Evolutionary conservation across 768 basidiomycete genomes (phyloP), one percentile per base, ranked within the genome.

Genomic region (Chalciporus chontae): DNA sequence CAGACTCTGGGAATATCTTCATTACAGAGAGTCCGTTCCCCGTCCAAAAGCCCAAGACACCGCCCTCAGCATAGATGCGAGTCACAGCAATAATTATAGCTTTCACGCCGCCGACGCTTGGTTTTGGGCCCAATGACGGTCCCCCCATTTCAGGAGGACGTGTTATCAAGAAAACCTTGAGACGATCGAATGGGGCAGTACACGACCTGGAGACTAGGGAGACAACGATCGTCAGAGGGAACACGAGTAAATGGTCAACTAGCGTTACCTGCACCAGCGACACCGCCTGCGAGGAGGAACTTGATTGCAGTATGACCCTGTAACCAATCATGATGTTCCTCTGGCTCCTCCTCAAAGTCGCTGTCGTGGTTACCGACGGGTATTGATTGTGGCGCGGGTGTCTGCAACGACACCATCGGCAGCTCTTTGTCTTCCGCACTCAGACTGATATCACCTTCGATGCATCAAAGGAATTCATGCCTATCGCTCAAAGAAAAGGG

Each of bases 1-100:
- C 96, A 41, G 93, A 97, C 74, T 98, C 95, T 5, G 94, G 94
- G 55, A 97, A 89, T 55, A 98, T 96, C 75, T 98, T 98, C 45
- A 83, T 79, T 23, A 97, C 88, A 42, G 94, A 97, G 47, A 99
- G 75, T 31, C 85, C 87, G 63, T 93, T 96, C 6, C 96, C 96
- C n/a, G 94, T 93, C 95, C 96, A 99, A 67, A 98, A 99, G 3
- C 86, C 90, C 44, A 85, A 75, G 14, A 96, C 70, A 7, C 94
- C 94, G 27, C 92, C 92, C 68, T 97, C 93, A 1, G 80, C 70
- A 64, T 96, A 96, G 60, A 99, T 90, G 43, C 86, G 82, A 27
- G 74, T 72, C 26, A 94, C 74, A 3, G 94, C 96, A 37, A 76
- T 75, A 27, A 72, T 73, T 18, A 99, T 83, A 24, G 86, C 77